Percentiles rank a stretch among this genome's conserved stretches.
These are phyloP conservation scores for Nicotiana paniculata DNA, from an alignment of 257 asterid genomes.

Conservation along the genomic window DNA sequence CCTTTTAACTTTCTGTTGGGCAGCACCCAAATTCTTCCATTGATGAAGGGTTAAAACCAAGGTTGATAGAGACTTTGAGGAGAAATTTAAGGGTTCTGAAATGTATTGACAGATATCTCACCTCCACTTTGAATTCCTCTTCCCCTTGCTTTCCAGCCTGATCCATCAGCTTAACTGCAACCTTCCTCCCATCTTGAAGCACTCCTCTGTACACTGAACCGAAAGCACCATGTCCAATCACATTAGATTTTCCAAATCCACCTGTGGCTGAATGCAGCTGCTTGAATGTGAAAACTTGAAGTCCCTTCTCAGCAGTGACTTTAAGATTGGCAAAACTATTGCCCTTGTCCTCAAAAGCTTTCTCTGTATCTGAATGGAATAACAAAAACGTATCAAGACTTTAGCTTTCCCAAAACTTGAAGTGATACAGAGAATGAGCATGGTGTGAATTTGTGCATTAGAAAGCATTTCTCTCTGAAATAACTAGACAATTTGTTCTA, in stretches of 20 bases:
- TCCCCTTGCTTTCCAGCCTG: slow-evolving; percentile 89
- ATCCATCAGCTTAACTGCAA: slow-evolving; percentile 92
- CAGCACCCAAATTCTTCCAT: neutral
- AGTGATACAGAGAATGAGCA: neutral
- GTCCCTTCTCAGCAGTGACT: slow-evolving; percentile 50
- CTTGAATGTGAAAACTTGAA: slow-evolving; percentile 71
- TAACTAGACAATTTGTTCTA: neutral
- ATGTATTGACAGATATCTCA: slow-evolving; percentile 7
- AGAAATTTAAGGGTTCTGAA: neutral
- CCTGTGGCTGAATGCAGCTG: slow-evolving; percentile 92
- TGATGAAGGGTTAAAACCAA: neutral
- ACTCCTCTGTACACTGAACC: slow-evolving; percentile 83
- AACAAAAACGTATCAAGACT: neutral
- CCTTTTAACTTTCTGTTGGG: neutral
- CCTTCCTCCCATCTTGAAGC: slow-evolving; percentile 81
- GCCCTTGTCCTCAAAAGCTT: slow-evolving; percentile 38
- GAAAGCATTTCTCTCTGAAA: neutral
- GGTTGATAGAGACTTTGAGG: neutral
- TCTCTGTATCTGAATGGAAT: slow-evolving; percentile 13
- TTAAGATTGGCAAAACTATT: slow-evolving; percentile 29
- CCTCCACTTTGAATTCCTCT: slow-evolving; percentile 89
- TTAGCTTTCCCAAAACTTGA: neutral
- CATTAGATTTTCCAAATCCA: slow-evolving; percentile 74
- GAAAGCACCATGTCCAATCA: slow-evolving; percentile 86
- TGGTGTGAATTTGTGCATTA: neutral